Evolutionary conservation across 192 early-diverging fungal species (phyloP), one percentile per base, ranked within the genome.

Genomic region (Diversispora eburnea): DNA sequence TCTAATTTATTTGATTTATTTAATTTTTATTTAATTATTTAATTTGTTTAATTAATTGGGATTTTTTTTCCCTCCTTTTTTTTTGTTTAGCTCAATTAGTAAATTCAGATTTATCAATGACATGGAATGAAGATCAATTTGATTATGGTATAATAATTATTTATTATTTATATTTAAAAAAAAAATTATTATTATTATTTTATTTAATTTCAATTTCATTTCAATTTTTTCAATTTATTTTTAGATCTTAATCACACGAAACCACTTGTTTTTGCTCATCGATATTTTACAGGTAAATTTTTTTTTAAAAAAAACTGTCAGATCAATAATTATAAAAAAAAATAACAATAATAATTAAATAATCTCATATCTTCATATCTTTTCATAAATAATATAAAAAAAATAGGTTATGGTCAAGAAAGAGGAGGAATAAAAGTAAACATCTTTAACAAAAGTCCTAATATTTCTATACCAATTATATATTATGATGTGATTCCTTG

Each of bases 401-500:
- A 25, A 12, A 6, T 75, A 66, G 92, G 94, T 1, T 91, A 88
- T 70, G 96, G 95, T 10, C 89, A 92, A 63, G 94, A 94, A 74
- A 85, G 90, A 33, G 95, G 95, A 39, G 93, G 93, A 10, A 76
- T 99, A 5, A 86, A 85, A 51, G 80, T 92, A 4, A 84, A 88
- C 22, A 77, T 99, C 4, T 79, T 77, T n/a, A 98, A 97, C 73
- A 80, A 82, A 64, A 77, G 87, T 59, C 74, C 77, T 3, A 70
- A 76, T 9, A 74, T 79, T 10, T 45, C 69, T 55, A 55, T 86
- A 2, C 73, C 78, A 8, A 80, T 93, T 8, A 79, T 82, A 33
- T 94, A 90, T 75, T 79, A 91, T 49, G 93, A 97, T 71, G 81
- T 87, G 5, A 78, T 97, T 10, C 97, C 97, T 0, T 99, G 97